Conservation (phyloP, 208 protist genomes). For the Leishmania arabica region DNA sequence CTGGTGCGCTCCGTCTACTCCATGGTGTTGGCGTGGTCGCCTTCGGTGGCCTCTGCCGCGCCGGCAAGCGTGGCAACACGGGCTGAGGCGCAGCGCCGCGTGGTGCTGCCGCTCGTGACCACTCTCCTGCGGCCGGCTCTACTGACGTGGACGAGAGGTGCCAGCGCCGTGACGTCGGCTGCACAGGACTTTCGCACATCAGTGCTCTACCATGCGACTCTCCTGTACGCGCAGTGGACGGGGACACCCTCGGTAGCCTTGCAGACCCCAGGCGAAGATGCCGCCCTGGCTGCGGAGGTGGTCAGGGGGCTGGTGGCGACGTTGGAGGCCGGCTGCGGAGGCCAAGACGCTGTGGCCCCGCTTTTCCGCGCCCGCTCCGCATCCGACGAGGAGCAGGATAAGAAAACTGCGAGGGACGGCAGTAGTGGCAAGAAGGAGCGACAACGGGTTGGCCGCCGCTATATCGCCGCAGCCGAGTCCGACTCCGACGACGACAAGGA, state of each 20-base stretch:
- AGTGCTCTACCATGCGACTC: constrained; percentile 43
- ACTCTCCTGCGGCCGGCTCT: constrained; percentile 17
- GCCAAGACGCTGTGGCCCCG: not conserved
- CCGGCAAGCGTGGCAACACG: not conserved
- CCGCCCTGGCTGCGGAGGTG: constrained; percentile 1
- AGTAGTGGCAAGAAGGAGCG: not conserved
- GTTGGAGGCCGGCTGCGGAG: constrained; percentile 13
- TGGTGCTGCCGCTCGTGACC: constrained; percentile 30
- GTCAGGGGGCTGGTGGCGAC: constrained; percentile 4
- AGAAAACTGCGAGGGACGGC: not conserved
- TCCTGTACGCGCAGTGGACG: constrained; percentile 38
- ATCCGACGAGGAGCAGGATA: not conserved
- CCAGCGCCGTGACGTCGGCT: not conserved
- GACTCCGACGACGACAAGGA: constrained; percentile 15
- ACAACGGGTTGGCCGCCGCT: not conserved
- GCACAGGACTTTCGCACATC: constrained; percentile 14
- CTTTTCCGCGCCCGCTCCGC: constrained; percentile 3
- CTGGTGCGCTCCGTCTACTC: constrained; percentile 28
- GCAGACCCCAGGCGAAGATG: not conserved
- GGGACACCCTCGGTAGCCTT: not conserved
- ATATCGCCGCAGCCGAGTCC: not conserved
- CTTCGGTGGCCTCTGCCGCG: constrained; percentile 10
- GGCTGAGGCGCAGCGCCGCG: constrained; percentile 11
- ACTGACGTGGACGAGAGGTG: constrained; percentile 11
- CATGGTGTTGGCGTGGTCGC: constrained; percentile 26